Evolutionary conservation across 352 stramenopile species (phyloP).

Genomic region (Sclerospora graminicola): DNA sequence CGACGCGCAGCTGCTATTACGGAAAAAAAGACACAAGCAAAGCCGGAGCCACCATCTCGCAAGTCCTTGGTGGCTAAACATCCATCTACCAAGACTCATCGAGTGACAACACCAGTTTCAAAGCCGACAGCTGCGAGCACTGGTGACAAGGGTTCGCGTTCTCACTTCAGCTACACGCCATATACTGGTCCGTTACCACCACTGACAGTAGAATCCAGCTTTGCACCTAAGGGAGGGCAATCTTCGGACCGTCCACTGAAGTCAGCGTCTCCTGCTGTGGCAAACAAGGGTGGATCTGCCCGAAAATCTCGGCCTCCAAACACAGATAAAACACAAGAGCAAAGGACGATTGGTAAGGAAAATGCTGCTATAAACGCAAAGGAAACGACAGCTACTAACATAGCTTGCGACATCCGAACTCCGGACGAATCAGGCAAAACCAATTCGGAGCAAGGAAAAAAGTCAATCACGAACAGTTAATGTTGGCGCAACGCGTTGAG

Average conservation of each 20-base stretch:
- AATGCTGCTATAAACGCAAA: slow-evolving; percentile 12
- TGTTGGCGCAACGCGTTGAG: slow-evolving; percentile 17
- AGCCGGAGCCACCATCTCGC: slow-evolving; percentile 3
- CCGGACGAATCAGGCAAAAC: slow-evolving; percentile 20
- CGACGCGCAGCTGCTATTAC: slow-evolving; percentile 12
- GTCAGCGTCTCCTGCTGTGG: slow-evolving; percentile 7
- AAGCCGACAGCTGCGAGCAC: background rate
- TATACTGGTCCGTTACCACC: slow-evolving; percentile 53
- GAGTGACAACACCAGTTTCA: slow-evolving; percentile 6
- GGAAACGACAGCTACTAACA: slow-evolving; percentile 10
- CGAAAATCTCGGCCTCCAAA: slow-evolving; percentile 18
- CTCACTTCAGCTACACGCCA: slow-evolving; percentile 42
- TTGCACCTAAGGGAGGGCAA: slow-evolving; percentile 38
- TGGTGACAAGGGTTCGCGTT: slow-evolving; percentile 12
- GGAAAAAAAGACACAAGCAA: slow-evolving; percentile 11
- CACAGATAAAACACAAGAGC: slow-evolving; percentile 4
- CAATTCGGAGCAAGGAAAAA: slow-evolving; percentile 7
- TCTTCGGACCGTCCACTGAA: slow-evolving; percentile 4
- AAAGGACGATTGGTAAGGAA: slow-evolving; percentile 22
- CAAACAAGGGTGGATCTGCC: slow-evolving; percentile 1
- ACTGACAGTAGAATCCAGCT: slow-evolving; percentile 48
- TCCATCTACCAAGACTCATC: slow-evolving; percentile 6
- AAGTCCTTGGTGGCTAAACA: slow-evolving; percentile 4
- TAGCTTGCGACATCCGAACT: slow-evolving; percentile 11
- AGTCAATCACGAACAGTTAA: slow-evolving; percentile 3